Conservation (phyloP, 352 stramenopile species). For the Globisporangium middletonii region DNA sequence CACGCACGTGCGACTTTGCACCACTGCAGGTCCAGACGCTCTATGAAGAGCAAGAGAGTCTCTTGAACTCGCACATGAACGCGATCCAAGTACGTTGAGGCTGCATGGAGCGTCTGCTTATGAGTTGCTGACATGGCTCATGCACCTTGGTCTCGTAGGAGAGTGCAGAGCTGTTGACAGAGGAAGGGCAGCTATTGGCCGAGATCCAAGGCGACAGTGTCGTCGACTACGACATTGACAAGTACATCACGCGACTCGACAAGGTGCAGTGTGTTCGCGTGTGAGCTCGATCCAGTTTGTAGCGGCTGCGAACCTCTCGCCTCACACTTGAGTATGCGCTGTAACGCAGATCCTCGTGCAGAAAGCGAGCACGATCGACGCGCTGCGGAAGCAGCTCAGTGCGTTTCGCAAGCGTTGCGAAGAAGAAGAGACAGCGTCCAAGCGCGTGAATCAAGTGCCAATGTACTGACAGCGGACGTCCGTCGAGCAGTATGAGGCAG, state of each 20-base stretch:
- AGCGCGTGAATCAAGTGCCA: constrained; percentile 25
- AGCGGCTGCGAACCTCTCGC: too few species aligned
- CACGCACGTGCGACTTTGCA: too few species aligned
- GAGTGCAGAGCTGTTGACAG: constrained; percentile 95
- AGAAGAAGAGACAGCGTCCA: constrained; percentile 75
- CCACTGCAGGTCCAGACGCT: constrained; percentile 75
- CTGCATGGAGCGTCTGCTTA: background rate
- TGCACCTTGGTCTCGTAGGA: constrained; percentile 46
- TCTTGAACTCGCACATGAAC: constrained; percentile 96
- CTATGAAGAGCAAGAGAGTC: constrained; percentile 95
- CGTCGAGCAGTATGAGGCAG: background rate
- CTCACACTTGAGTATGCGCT: background rate
- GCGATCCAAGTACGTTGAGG: constrained; percentile 79
- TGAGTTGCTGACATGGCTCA: background rate
- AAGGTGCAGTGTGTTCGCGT: constrained; percentile 30
- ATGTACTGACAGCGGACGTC: constrained; percentile 21
- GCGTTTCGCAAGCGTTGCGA: constrained; percentile 77
- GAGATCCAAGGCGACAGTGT: constrained; percentile 85
- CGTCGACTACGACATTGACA: constrained; percentile 93
- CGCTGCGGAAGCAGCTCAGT: constrained; percentile 75
- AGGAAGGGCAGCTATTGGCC: constrained; percentile 90
- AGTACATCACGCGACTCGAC: constrained; percentile 89
- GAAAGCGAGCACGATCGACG: constrained; percentile 88
- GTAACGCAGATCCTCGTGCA: constrained; percentile 83
- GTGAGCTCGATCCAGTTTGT: too few species aligned